phyloP scores from a whole-genome alignment of 208 protist genomes.

The Sergeia podlipaevii region DNA sequence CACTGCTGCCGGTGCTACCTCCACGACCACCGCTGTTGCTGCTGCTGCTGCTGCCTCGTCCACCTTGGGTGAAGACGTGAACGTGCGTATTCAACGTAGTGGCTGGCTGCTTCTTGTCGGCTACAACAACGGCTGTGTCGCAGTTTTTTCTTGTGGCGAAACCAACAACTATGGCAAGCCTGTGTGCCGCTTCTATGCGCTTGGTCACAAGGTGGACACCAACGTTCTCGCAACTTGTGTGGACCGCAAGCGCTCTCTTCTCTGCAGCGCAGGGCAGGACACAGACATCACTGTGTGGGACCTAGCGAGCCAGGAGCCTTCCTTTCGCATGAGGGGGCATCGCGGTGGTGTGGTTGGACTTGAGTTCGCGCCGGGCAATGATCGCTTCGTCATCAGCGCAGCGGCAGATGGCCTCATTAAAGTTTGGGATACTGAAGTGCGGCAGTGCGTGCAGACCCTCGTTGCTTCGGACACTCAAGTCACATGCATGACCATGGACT shows the following conservation, averaged over 20 bases:
- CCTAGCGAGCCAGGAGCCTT: conserved; percentile 68
- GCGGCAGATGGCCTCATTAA: conserved; percentile 87
- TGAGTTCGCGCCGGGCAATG: conserved; percentile 22
- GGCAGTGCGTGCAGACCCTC: conserved; percentile 86
- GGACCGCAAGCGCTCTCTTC: conserved; percentile 25
- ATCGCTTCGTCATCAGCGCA: conserved; percentile 58
- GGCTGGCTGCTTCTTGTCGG: conserved; percentile 81
- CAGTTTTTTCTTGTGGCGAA: conserved; percentile 61
- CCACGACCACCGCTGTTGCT: background rate
- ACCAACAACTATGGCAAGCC: conserved; percentile 81
- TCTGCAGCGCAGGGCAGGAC: conserved; percentile 94
- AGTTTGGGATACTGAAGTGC: conserved; percentile 76
- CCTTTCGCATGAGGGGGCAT: conserved; percentile 84
- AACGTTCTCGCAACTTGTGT: conserved; percentile 85
- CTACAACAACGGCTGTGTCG: conserved; percentile 83
- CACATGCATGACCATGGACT: conserved; percentile 65
- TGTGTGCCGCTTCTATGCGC: conserved; percentile 77
- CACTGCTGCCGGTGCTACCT: background rate
- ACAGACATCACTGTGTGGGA: conserved; percentile 99
- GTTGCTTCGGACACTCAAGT: conserved; percentile 82
- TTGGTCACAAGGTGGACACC: conserved; percentile 81
- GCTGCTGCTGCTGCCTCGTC: background rate
- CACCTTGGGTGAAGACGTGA: background rate
- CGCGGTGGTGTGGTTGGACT: conserved; percentile 74
- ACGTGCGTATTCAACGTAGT: conserved; percentile 20